Conservation (phyloP, 305 asterid species). For the Fraxinus floribunda region DNA sequence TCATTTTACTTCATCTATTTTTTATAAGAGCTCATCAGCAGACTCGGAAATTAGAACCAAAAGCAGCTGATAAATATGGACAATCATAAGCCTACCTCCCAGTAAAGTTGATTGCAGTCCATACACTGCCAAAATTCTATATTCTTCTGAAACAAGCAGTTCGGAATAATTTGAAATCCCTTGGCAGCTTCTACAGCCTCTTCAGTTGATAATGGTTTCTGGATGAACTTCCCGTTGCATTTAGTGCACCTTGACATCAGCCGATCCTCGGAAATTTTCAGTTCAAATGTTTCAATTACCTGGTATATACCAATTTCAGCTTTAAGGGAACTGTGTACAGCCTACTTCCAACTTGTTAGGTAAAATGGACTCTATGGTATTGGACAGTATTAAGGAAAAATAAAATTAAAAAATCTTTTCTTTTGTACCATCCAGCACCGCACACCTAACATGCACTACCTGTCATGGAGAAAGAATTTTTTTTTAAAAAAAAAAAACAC, state of each 20-base stretch:
- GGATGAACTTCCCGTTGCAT: slow-evolving; percentile 89
- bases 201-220: slow-evolving; percentile 81
- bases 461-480: not conserved
- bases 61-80: not conserved
- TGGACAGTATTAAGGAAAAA: not conserved
- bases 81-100: slow-evolving; percentile 69
- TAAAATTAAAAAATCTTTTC: not conserved
- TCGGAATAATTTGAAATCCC: slow-evolving; percentile 94
- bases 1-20: not conserved
- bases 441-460: not conserved
- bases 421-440: not conserved
- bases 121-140: slow-evolving; percentile 90
- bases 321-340: not conserved
- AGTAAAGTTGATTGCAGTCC: slow-evolving; percentile 92
- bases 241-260: slow-evolving; percentile 91
- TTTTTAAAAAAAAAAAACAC: not conserved
- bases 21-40: not conserved
- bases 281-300: slow-evolving; percentile 82
- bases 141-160: slow-evolving; percentile 76
- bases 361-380: not conserved
- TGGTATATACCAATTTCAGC: slow-evolving; percentile 34
- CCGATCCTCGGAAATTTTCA: slow-evolving; percentile 70
- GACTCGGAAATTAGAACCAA: not conserved
- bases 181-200: slow-evolving; percentile 93
- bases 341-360: not conserved